Conservation (phyloP, 2,329 filamentous ascomycete genomes). For the Paraconiothyrium sp. region DNA sequence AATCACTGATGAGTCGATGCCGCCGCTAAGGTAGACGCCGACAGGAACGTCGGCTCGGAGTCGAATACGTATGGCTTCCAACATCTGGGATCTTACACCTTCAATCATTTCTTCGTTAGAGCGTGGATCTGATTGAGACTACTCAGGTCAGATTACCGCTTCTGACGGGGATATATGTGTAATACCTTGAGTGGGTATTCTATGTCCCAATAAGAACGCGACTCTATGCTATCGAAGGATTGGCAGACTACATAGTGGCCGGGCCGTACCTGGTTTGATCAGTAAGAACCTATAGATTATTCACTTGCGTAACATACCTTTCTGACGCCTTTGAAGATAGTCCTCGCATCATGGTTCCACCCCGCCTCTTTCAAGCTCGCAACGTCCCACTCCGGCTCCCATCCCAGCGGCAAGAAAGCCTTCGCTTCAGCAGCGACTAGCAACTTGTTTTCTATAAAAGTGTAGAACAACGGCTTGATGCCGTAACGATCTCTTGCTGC, state of each 20-base stretch:
- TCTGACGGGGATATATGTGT: neutral
- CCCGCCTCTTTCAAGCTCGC: constrained; percentile 53
- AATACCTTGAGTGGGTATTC: constrained; percentile 59
- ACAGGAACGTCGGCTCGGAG: constrained; percentile 67
- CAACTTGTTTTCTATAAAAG: constrained; percentile 50
- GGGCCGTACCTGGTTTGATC: constrained; percentile 46
- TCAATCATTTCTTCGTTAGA: constrained; percentile 61
- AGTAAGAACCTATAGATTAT: neutral
- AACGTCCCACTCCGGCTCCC: constrained; percentile 64
- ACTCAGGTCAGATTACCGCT: neutral
- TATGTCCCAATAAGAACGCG: constrained; percentile 62
- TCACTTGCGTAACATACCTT: constrained; percentile 51
- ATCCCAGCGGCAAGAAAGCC: constrained; percentile 60
- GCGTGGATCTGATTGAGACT: constrained; percentile 53
- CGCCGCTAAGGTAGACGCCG: constrained; percentile 65
- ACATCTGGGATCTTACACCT: constrained; percentile 59
- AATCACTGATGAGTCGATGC: constrained; percentile 66
- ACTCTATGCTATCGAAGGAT: constrained; percentile 49
- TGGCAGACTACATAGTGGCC: constrained; percentile 40
- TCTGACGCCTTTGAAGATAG: constrained; percentile 60
- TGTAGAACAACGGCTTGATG: constrained; percentile 66
- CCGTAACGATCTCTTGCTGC: constrained; percentile 65
- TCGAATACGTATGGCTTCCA: constrained; percentile 62
- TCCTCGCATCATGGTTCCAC: constrained; percentile 57
- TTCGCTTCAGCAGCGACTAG: constrained; percentile 64